These are phyloP conservation scores for Bipolaris sorokiniana DNA, from an alignment of 2,329 filamentous ascomycete genomes.

Conservation along the genomic window DNA sequence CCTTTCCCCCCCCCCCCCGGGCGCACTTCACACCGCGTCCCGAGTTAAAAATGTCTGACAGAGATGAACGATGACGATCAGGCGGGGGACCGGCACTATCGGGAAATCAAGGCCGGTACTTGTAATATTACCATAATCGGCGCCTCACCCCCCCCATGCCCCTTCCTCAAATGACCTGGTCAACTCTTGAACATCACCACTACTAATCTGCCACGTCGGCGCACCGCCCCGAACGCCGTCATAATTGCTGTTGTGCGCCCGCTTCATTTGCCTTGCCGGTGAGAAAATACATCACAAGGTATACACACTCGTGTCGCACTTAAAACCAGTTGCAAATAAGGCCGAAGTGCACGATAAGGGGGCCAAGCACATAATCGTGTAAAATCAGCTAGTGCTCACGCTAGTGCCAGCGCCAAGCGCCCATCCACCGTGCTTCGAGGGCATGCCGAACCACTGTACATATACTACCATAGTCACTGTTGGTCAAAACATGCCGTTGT, in stretches of 20 bases:
- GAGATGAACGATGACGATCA: constrained; percentile 4
- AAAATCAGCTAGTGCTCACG: constrained; percentile 22
- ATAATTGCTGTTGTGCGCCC: constrained; percentile 21
- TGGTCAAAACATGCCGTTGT: constrained; percentile 31
- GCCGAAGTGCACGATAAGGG: neutral
- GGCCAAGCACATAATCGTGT: constrained; percentile 5
- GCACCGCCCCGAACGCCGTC: neutral
- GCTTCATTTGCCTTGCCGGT: constrained; percentile 16
- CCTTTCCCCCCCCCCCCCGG: neutral
- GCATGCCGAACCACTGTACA: constrained; percentile 7
- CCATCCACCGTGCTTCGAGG: constrained; percentile 8
- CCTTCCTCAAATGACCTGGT: neutral
- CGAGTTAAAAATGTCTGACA: neutral
- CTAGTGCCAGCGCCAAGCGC: constrained; percentile 16
- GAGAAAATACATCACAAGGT: constrained; percentile 3
- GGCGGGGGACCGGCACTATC: constrained; percentile 5
- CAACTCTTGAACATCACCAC: neutral
- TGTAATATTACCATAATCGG: constrained; percentile 4
- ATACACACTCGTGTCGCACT: constrained; percentile 6
- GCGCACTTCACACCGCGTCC: constrained; percentile 6
- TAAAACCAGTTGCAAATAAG: constrained; percentile 1
- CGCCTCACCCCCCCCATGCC: neutral
- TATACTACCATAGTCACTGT: constrained; percentile 7
- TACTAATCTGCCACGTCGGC: constrained; percentile 23
- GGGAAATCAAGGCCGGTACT: constrained; percentile 4